Conservation (phyloP, 2,329 filamentous ascomycete species). For the Pseudopithomyces chartarum region DNA sequence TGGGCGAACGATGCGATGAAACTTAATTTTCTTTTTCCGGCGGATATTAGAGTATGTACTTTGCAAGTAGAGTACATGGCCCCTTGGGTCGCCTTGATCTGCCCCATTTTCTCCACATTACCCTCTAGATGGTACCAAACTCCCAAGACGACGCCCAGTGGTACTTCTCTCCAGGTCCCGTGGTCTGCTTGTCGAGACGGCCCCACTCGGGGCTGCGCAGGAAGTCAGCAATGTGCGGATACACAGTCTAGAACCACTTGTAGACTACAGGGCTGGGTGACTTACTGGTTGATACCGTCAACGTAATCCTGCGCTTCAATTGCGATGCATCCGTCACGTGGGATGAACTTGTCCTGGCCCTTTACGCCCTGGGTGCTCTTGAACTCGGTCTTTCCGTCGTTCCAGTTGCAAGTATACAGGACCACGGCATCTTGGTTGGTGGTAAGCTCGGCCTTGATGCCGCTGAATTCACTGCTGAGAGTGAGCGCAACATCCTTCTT, state of each 20-base stretch:
- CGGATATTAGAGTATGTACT: neutral
- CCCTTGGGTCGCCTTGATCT: neutral
- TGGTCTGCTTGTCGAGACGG: constrained; percentile 36
- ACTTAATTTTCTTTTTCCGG: neutral
- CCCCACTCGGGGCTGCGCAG: constrained; percentile 40
- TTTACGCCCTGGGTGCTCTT: constrained; percentile 37
- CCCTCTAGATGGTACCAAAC: constrained; percentile 32
- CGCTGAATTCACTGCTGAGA: constrained; percentile 35
- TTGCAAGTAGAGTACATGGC: too few species aligned
- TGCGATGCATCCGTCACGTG: constrained; percentile 39
- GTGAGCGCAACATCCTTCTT: constrained; percentile 30
- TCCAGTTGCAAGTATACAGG: constrained; percentile 43
- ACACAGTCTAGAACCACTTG: neutral
- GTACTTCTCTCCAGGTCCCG: constrained; percentile 38
- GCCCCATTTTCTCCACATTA: neutral
- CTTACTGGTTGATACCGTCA: constrained; percentile 43
- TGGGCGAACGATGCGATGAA: neutral
- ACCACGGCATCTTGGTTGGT: constrained; percentile 41
- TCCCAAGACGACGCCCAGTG: constrained; percentile 40
- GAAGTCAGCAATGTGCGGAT: constrained; percentile 19
- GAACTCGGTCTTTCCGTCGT: constrained; percentile 41
- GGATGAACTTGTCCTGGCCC: constrained; percentile 37
- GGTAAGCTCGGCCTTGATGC: constrained; percentile 38
- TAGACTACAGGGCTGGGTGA: constrained; percentile 14
- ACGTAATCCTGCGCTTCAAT: constrained; percentile 43